A percentile compares a stretch with the other conserved stretches of the same genome.
These are phyloP conservation scores for Xylaria cubensis DNA, from an alignment of 495 filamentous ascomycete genomes.

Conservation along the genomic window DNA sequence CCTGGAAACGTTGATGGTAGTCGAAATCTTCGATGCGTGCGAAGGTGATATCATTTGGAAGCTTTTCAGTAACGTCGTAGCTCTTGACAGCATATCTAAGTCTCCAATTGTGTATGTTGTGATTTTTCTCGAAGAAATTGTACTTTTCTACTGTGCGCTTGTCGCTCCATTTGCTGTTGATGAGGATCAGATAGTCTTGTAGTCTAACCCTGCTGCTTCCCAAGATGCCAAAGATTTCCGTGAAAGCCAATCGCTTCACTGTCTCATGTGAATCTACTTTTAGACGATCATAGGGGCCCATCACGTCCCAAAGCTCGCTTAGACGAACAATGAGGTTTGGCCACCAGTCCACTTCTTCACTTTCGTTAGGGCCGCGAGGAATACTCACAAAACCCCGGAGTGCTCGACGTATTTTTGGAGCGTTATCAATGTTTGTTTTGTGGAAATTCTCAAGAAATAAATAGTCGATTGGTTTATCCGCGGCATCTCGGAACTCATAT, in stretches of 20 bases:
- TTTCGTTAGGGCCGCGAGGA: not conserved
- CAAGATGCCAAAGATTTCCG: not conserved
- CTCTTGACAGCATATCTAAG: not conserved
- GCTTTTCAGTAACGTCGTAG: not conserved
- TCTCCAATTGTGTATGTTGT: not conserved
- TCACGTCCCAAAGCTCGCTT: not conserved
- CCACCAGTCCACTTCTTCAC: not conserved
- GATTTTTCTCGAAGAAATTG: not conserved
- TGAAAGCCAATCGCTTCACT: not conserved
- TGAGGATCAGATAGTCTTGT: conserved; percentile 12
- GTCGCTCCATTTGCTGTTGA: not conserved
- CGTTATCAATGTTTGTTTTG: not conserved
- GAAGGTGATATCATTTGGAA: not conserved
- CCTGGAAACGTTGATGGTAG: not conserved
- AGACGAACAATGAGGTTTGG: conserved; percentile 1
- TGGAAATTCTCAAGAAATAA: conserved; percentile 19
- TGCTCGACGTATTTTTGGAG: not conserved
- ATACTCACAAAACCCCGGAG: not conserved
- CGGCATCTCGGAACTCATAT: not conserved
- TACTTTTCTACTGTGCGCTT: not conserved
- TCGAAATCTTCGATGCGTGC: not conserved
- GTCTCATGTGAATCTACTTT: too few relatives aligned
- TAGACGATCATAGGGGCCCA: not conserved
- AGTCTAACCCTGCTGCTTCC: not conserved
- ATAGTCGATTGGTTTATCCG: conserved; percentile 11